Percentiles rank a stretch among this genome's conserved stretches.
Conservation (phyloP, 441 rosid genomes). For the Jatropha multifida region DNA sequence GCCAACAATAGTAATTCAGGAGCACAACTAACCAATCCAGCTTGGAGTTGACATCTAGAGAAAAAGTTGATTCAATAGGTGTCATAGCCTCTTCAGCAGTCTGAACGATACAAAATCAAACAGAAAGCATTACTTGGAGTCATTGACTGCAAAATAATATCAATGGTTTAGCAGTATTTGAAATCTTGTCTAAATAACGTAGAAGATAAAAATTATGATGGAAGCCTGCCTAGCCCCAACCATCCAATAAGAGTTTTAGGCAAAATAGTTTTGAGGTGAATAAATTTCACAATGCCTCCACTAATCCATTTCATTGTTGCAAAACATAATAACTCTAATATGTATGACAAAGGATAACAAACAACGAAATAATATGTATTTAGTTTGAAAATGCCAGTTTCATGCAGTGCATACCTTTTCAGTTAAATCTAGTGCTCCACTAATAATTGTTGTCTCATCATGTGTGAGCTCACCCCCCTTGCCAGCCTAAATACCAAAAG, state of each 20-base stretch:
- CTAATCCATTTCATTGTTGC: background rate
- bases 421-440: slow-evolving; percentile 97
- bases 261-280: background rate
- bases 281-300: background rate
- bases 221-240: background rate
- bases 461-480: slow-evolving; percentile 99
- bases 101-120: slow-evolving; percentile 40
- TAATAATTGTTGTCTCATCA: slow-evolving; percentile 95
- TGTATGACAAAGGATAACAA: background rate
- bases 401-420: slow-evolving; percentile 66
- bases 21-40: slow-evolving; percentile 73
- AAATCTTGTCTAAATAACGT: background rate
- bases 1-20: slow-evolving; percentile 7
- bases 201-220: background rate
- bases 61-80: slow-evolving; percentile 93
- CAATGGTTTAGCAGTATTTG: background rate
- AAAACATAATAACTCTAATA: background rate
- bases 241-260: background rate
- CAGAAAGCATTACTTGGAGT: slow-evolving; percentile 9
- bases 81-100: slow-evolving; percentile 99
- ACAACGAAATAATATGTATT: background rate
- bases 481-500: slow-evolving; percentile 66
- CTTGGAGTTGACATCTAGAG: slow-evolving; percentile 90
- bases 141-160: slow-evolving; percentile 2
- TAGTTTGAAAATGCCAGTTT: slow-evolving; percentile 5